These are phyloP conservation scores for Pseudogymnoascus sp. DNA, from an alignment of 2,329 filamentous ascomycete genomes.

Conservation along the genomic window DNA sequence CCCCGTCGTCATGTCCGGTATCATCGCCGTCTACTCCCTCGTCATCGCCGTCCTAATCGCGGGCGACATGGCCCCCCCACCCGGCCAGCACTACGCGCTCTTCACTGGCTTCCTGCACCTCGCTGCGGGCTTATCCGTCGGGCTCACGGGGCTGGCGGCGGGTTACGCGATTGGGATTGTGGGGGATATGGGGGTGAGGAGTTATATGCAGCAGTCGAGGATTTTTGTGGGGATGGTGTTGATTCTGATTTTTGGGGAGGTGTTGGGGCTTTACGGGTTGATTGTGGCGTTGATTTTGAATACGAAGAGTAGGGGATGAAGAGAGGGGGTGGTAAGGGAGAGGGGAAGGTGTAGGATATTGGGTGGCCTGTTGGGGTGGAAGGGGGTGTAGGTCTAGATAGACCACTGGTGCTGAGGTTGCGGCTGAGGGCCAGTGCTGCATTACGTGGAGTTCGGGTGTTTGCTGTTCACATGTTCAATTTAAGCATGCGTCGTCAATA, in stretches of 20 bases:
- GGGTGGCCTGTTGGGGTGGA: background rate
- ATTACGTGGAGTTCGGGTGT: slow-evolving; percentile 2
- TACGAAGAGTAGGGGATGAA: slow-evolving; percentile 51
- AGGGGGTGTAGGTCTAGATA: background rate
- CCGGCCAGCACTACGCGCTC: slow-evolving; percentile 63
- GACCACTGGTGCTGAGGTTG: background rate
- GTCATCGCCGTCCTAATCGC: slow-evolving; percentile 96
- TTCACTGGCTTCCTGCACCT: slow-evolving; percentile 95
- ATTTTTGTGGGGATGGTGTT: slow-evolving; percentile 98
- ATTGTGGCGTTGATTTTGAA: slow-evolving; percentile 92
- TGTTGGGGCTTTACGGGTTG: slow-evolving; percentile 95
- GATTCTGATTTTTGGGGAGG: slow-evolving; percentile 97
- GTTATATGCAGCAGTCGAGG: slow-evolving; percentile 92
- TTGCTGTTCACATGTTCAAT: slow-evolving; percentile 1
- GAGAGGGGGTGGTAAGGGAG: background rate
- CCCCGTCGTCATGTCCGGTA: slow-evolving; percentile 96
- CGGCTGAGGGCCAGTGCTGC: background rate
- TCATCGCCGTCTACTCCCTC: slow-evolving; percentile 95
- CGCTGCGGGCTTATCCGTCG: slow-evolving; percentile 81
- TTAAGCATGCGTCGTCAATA: background rate
- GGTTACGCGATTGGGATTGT: slow-evolving; percentile 96
- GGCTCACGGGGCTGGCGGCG: slow-evolving; percentile 84
- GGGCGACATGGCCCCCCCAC: slow-evolving; percentile 72
- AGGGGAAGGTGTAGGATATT: background rate
- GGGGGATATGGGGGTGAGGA: slow-evolving; percentile 85